Conservation (phyloP, 1,284 basidiomycete genomes). For the Paramarasmius palmivorus region DNA sequence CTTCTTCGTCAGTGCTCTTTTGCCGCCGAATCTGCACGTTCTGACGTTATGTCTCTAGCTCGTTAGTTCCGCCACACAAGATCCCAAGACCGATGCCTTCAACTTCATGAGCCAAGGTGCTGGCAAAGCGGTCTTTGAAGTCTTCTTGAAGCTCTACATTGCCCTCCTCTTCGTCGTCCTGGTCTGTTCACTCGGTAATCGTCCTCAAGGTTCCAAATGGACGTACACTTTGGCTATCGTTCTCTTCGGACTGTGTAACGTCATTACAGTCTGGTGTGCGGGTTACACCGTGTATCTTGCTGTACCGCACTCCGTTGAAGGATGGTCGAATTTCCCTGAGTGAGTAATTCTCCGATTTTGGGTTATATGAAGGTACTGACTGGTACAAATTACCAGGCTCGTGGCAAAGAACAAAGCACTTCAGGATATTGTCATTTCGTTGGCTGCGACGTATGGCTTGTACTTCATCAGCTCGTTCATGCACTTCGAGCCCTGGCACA, state of each 20-base stretch:
- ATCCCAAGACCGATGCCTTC: slow-evolving; percentile 67
- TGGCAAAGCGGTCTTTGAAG: slow-evolving; percentile 75
- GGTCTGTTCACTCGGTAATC: slow-evolving; percentile 65
- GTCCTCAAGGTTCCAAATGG: slow-evolving; percentile 73
- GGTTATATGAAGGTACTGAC: slow-evolving; percentile 5
- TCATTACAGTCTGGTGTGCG: slow-evolving; percentile 86
- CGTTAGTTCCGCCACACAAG: slow-evolving; percentile 73
- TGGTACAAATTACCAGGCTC: slow-evolving; percentile 39
- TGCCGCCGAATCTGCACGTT: slow-evolving; percentile 8
- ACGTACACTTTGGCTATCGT: slow-evolving; percentile 76
- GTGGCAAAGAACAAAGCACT: slow-evolving; percentile 66
- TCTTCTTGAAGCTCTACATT: slow-evolving; percentile 84
- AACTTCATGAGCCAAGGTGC: slow-evolving; percentile 73
- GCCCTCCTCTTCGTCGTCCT: slow-evolving; percentile 73
- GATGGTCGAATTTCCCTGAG: slow-evolving; percentile 72
- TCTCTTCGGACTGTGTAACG: slow-evolving; percentile 73
- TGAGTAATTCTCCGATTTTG: slow-evolving; percentile 41
- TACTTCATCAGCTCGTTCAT: slow-evolving; percentile 87
- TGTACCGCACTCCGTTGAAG: slow-evolving; percentile 70
- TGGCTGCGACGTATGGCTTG: slow-evolving; percentile 86
- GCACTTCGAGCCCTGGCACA: slow-evolving; percentile 92
- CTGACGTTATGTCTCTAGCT: slow-evolving; percentile 42
- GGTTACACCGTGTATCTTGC: slow-evolving; percentile 85
- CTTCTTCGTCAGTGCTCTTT: slow-evolving; percentile 64
- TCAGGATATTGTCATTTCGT: slow-evolving; percentile 78